Evolutionary conservation across 225 moss, liverwort and hornwort species (phyloP), one percentile per base, ranked within the genome.

Genomic region (Physcomitrellopsis africana): DNA sequence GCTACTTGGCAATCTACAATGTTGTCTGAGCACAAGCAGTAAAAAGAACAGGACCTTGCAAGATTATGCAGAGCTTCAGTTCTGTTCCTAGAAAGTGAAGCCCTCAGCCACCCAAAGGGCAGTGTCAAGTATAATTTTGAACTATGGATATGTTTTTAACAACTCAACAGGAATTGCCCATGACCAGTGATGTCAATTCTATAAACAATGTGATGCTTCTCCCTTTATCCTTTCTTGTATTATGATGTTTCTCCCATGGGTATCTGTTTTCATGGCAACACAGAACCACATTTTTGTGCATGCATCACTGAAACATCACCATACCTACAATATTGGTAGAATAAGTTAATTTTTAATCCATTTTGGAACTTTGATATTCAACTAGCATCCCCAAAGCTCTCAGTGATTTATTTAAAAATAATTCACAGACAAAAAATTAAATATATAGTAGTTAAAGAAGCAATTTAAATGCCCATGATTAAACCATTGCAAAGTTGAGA

Each of bases 171-270:
- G 88, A 86, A 62, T 94, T 89, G 42, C 86, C 97, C 97, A 94
- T 97, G 29, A 94, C 78, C 7, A 97, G 90, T 12, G 97, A 89
- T 42, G 94, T 94, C 94, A 94, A 97, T 73, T 94, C 97, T 54
- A 92, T 94, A 94, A 94, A n/a, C 94, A 94, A 85, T 97, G 97
- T 6, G 97, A 97, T 10, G 94, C 97, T 68, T 94, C 93, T 13
- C 94, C 97, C 76, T 86, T 90, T n/a, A 29, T 94, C 97, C 65
- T 89, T 84, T 23, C 86, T 82, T 60, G 65, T 67, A 51, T 80
- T 77, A 48, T 88, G 88, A 78, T 97, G 94, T 51, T 97, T 91
- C 82, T 97, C 94, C 97, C 97, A 97, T 10, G 94, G 74, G 61
- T 91, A 97, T 23, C 97, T 94, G 45, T 87, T 94, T 69, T 92